Evolutionary conservation across 1,284 basidiomycete genomes (phyloP), one percentile per base, ranked within the genome.

Genomic region (Tilletia walkeri): DNA sequence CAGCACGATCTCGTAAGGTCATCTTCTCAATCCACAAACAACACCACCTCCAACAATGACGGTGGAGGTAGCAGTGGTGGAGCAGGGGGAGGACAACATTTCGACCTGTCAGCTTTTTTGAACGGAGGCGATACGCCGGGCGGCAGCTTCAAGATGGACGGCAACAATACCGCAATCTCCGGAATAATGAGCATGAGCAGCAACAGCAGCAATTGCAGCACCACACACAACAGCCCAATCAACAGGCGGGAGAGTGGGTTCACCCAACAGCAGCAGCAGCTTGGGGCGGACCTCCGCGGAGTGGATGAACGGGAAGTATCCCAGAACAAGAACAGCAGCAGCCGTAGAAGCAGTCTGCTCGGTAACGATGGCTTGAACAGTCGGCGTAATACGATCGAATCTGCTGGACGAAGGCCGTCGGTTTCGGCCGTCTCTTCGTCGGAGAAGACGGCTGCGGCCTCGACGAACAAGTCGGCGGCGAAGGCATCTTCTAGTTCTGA

Each of bases 61-160:
- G 47, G 47, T 48, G 10, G 12, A 48, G 47, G 47, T n/a, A 48
- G 12, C n/a, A 48, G 12, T 12, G 47, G 24, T 30, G 24, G 24
- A 30, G 56, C 34, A 54, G 74, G 75, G 34, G 72, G 70, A 6
- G 65, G 61, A 34, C 49, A 65, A 34, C 76, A 74, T 2, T 79
- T 80, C 53, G 79, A 80, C 65, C 70, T 80, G 2, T 74, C 74
- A 24, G 77, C 76, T 20, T 80, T 80, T 70, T 72, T 80, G 65
- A 78, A 75, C 70, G 77, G 75, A 14, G 79, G 79, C 20, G 39
- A 75, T 36, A 79, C 76, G 0, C 79, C 79, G 7, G 76, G 75
- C 38, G 76, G 76, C 30, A 68, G 54, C 65, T 72, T 67, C 50
- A 67, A 67, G 38, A 41, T 67, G 59, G 59, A 63, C 59, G 59